Evolutionary conservation across 768 basidiomycete genomes (phyloP), one percentile per base, ranked within the genome.

Genomic region (Termitomyces heimii): DNA sequence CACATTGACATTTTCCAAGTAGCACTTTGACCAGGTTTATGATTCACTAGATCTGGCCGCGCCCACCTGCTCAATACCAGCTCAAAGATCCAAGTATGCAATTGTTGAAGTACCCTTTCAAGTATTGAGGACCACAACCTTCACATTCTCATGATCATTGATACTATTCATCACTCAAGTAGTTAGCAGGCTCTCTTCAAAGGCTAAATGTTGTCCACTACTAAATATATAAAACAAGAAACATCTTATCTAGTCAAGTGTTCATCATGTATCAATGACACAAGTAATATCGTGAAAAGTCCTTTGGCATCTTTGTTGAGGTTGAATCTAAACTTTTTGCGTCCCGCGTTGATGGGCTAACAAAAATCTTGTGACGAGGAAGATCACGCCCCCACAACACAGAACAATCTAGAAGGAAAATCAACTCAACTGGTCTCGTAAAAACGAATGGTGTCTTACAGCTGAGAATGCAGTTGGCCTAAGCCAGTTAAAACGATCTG

Each of bases 401-500:
- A 60, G 32, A 63, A 56, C 34, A 10, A n/a, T 47, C 59, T 60
- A 29, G 12, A 22, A 46, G 10, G 16, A 32, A 56, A 16, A 6
- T 59, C 31, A 54, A 12, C 43, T 29, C 22, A 16, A n/a, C 2
- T 51, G 35, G 12, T 24, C 16, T 10, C n/a, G 29, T 31, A 7
- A 16, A 14, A 9, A 55, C 40, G 34, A 20, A 24, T 14, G 24
- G 24, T 37, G 9, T 6, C 73, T 57, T 62, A 75, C 75, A 22
- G 66, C 74, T 53, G 70, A 70, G 45, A 76, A 67, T 0, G 64
- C 71, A 46, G 69, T 68, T 8, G 74, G 68, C 28, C 68, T 60
- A 5, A 64, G 68, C 73, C 73, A 77, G 4, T 60, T 26, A 47
- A 68, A 72, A 10, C 65, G 60, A 6, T 58, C 16, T 13, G 68